Conservation (phyloP, 176 grass and related monocot species). For the Echinochloa phyllopogon region DNA sequence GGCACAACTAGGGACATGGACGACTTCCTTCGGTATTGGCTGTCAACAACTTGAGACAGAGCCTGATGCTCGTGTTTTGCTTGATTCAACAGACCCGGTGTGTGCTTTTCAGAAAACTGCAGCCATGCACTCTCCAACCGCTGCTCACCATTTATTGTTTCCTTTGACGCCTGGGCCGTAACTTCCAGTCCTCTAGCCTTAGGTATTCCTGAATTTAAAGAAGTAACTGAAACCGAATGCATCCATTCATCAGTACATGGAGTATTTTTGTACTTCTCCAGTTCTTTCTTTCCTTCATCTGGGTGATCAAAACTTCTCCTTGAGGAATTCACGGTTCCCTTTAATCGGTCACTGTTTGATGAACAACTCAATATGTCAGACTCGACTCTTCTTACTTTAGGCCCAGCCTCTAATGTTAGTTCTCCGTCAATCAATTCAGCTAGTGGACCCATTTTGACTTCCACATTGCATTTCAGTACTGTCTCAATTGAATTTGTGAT, state of each 20-base stretch:
- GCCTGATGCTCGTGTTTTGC: slow-evolving; percentile 55
- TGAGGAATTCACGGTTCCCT: slow-evolving; percentile 42
- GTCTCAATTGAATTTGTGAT: slow-evolving; percentile 88
- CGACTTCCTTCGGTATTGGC: slow-evolving; percentile 35
- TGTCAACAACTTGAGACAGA: slow-evolving; percentile 55
- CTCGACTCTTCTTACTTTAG: slow-evolving; percentile 43
- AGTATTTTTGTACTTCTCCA: slow-evolving; percentile 28
- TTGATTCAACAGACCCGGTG: slow-evolving; percentile 48
- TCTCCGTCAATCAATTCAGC: slow-evolving; percentile 33
- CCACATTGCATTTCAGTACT: slow-evolving; percentile 68
- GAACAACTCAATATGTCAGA: slow-evolving; percentile 38
- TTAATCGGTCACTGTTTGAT: slow-evolving; percentile 41
- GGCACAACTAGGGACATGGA: slow-evolving; percentile 32
- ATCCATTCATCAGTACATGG: slow-evolving; percentile 20
- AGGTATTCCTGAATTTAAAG: slow-evolving; percentile 41
- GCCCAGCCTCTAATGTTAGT: slow-evolving; percentile 28
- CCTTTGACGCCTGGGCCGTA: slow-evolving; percentile 23
- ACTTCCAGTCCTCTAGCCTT: slow-evolving; percentile 24
- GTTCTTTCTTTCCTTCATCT: slow-evolving; percentile 40
- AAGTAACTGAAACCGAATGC: slow-evolving; percentile 5
- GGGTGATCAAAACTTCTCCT: slow-evolving; percentile 49
- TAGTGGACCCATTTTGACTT: slow-evolving; percentile 63
- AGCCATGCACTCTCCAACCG: slow-evolving; percentile 83
- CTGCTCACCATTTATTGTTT: slow-evolving; percentile 53
- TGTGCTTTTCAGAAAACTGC: slow-evolving; percentile 60